Base-by-base conservation (phyloP, 305 asterid genomes). In the Fraxinus floribunda region DNA sequence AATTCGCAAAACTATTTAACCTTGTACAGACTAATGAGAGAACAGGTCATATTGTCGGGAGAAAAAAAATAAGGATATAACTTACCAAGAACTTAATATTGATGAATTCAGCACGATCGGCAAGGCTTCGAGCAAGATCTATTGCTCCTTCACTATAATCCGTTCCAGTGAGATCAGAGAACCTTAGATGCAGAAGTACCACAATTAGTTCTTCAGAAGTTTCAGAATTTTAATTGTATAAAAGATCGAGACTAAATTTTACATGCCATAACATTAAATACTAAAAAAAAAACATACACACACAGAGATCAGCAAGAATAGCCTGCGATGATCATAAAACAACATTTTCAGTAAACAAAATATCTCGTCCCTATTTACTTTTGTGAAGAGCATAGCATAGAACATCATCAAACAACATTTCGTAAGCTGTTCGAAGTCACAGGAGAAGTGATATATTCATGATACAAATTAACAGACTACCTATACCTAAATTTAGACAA, bases 61-160 rank as follows among this genome's bases (percentile, higher is more conserved):
- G 24, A 3, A 55, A 41, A 29, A 15, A 44, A 41, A 9, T 3
- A 16, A 66, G 36, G 74, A 26, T 26, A 13, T 1, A 26, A 29
- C 88, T 34, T 90, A 96, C 99, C 92, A 92, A 85, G 87, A 94
- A 93, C 79, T 90, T 94, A 80, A 94, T 91, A 80, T 88, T 87
- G 85, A 95, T 83, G 82, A 93, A 89, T 79, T 97, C 98, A 88
- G 91, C 97, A 82, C 97, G 99, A 39, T 86, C 93, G n/a, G 96
- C 95, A 82, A 96, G 95, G 82, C 81, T 89, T 77, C 93, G 92
- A 84, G 99, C 98, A 78, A 96, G 92, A 86, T 91, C 93, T 78
- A 96, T 86, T 78, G 98, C 99, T 79, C 97, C 97, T 89, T 93
- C 99, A 85, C 97, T 92, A 85, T 96, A 96, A 87, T 96, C 99